Evolutionary conservation across 2,329 filamentous ascomycete species (phyloP).

Genomic region (Daldinia eschscholtzii): DNA sequence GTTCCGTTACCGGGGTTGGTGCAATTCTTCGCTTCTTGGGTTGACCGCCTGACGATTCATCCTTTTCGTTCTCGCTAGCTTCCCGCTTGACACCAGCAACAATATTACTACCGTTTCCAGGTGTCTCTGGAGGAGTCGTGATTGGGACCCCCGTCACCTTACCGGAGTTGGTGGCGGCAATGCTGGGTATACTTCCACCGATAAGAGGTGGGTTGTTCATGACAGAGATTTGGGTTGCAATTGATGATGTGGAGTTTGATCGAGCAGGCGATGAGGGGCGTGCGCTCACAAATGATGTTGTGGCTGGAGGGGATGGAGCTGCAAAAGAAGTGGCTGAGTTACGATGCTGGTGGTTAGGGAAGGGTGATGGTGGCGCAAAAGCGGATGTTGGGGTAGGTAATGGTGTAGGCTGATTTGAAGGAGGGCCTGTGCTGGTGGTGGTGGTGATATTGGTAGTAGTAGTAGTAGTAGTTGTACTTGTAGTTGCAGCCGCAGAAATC

Average conservation of each 20-base stretch:
- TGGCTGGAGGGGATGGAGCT: conserved; percentile 69
- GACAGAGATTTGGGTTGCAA: conserved; percentile 75
- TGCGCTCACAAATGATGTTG: conserved; percentile 69
- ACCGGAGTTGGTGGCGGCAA: conserved; percentile 79
- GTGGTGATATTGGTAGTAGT: conserved; percentile 38
- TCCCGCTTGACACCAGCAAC: conserved; percentile 67
- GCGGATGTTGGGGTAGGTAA: conserved; percentile 76
- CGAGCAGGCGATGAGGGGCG: conserved; percentile 83
- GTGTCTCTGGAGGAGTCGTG: conserved; percentile 92
- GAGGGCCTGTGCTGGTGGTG: conserved; percentile 53
- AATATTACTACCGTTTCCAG: conserved; percentile 69
- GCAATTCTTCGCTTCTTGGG: conserved; percentile 79
- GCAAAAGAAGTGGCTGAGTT: conserved; percentile 69
- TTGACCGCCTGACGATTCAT: conserved; percentile 59
- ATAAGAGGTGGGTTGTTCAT: conserved; percentile 84
- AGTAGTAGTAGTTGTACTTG: conserved; percentile 49
- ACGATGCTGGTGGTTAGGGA: conserved; percentile 67
- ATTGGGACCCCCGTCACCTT: conserved; percentile 76
- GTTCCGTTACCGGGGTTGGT: conserved; percentile 68
- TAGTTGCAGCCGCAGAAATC: conserved; percentile 54
- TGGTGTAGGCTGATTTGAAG: conserved; percentile 75
- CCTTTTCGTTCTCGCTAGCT: conserved; percentile 66
- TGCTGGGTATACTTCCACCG: conserved; percentile 79
- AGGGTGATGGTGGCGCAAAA: conserved; percentile 73
- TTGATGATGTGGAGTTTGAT: conserved; percentile 87